Evolutionary conservation across 345 rosid genomes (phyloP).

Genomic region (Odontarrhena argentea): DNA sequence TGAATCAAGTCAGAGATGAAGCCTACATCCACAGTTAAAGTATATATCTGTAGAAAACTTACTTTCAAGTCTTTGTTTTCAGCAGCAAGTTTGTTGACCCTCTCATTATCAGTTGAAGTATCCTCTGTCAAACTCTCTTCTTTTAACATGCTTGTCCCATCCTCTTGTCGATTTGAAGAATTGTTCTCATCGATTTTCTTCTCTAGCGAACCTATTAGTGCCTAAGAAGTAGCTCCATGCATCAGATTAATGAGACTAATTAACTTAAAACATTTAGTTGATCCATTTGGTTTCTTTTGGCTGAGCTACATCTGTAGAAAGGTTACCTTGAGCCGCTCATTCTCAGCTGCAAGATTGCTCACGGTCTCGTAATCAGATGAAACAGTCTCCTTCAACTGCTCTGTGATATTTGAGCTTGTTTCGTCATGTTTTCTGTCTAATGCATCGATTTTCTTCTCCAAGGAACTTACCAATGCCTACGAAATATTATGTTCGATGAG

Average conservation of each 20-base stretch:
- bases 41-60: constrained; percentile 6
- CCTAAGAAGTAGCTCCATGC: constrained; percentile 45
- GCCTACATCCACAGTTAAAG: neutral
- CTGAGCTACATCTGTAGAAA: constrained; percentile 19
- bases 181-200: constrained; percentile 65
- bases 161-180: constrained; percentile 23
- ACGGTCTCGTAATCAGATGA: constrained; percentile 55
- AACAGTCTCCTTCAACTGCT: constrained; percentile 56
- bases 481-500: constrained; percentile 32
- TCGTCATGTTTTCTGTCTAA: constrained; percentile 82
- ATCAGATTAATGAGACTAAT: constrained; percentile 26
- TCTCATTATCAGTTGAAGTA: constrained; percentile 49
- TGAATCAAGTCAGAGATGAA: constrained; percentile 26
- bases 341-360: constrained; percentile 74
- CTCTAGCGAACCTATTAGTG: constrained; percentile 68
- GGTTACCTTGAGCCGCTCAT: constrained; percentile 79
- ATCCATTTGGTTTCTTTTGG: constrained; percentile 20
- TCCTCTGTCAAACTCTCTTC: constrained; percentile 32
- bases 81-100: constrained; percentile 57
- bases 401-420: constrained; percentile 68
- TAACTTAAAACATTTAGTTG: neutral
- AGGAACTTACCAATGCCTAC: constrained; percentile 65
- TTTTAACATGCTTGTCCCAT: constrained; percentile 14
- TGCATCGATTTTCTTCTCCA: constrained; percentile 81
- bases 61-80: constrained; percentile 86